Evolutionary conservation across 495 filamentous ascomycete genomes (phyloP), one percentile per base, ranked within the genome.

Genomic region (Hyaloscypha variabilis): DNA sequence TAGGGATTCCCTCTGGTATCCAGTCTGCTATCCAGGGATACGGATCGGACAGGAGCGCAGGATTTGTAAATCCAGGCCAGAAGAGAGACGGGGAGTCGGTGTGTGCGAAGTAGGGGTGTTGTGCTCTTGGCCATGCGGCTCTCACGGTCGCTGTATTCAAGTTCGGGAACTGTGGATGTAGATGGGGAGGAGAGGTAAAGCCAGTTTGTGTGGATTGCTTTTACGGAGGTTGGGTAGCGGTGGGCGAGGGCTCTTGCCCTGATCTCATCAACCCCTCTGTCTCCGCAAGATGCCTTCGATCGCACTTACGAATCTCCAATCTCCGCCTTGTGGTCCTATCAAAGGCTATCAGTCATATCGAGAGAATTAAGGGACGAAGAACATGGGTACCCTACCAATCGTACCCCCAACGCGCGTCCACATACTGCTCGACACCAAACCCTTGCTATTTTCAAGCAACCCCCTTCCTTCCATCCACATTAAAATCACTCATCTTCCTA

Each of bases 41-140:
- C 2, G 66, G 71, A 64, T 91, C 88, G 1, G 83, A 84, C 87
- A 88, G 61, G 84, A 81, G 68, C 84, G 79, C 26, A 90, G 78
- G 65, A 91, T 91, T 90, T 89, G 57, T 87, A 86, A 52, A 91
- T 86, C 86, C 87, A 91, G 1, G 87, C 79, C 19, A 90, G 72
- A 30, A 86, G 73, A 6, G 77, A 87, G 17, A 88, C 77, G 2
- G 88, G 88, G 81, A 85, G 69, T 89, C 87, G 8, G 77, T 72
- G 0, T 89, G 76, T 0, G 77, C 79, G 39, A 81, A 83, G n/a
- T 82, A n/a, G n/a, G n/a, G n/a, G n/a, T n/a, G n/a, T 34, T 67
- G 58, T 10, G 26, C 60, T 2, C 54, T 53, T 17, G 21, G 60
- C 3, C 63, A 55, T 8, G 51, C 54, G 19, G 53, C 28, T 4